phyloP scores from a whole-genome alignment of 2,329 filamentous ascomycete genomes.

The Fusarium sororula region DNA sequence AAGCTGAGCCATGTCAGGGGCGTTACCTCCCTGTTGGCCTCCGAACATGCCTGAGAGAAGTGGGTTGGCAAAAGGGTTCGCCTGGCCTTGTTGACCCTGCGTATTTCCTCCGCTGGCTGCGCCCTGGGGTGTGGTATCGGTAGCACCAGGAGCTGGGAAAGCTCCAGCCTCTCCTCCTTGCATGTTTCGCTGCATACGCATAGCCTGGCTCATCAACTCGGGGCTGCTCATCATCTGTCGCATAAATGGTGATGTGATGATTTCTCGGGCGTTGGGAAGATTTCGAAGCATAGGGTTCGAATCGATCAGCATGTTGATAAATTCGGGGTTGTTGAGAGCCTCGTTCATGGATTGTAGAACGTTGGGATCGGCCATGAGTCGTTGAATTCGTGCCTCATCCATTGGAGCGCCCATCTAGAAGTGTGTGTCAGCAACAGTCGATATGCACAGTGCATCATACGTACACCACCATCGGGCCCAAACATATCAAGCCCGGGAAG shows the following conservation, averaged over 20 bases:
- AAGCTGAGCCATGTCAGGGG: conserved; percentile 27
- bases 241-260: conserved; percentile 89
- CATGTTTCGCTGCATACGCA: conserved; percentile 81
- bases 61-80: conserved; percentile 57
- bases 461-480: conserved; percentile 91
- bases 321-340: conserved; percentile 91
- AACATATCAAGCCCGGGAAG: conserved; percentile 90
- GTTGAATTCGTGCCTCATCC: conserved; percentile 80
- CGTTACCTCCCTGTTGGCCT: conserved; percentile 19
- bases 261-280: conserved; percentile 79
- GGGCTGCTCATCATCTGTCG: conserved; percentile 94
- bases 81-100: conserved; percentile 48
- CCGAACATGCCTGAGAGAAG: conserved; percentile 40
- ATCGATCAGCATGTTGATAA: conserved; percentile 94
- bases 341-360: conserved; percentile 91
- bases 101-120: conserved; percentile 45
- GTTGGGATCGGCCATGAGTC: conserved; percentile 88
- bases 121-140: conserved; percentile 79
- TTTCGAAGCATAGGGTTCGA: conserved; percentile 84
- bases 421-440: conserved; percentile 12
- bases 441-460: conserved; percentile 49
- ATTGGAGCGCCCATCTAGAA: conserved; percentile 87
- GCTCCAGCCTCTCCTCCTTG: conserved; percentile 62
- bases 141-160: conserved; percentile 92
- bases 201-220: conserved; percentile 80